phyloP scores from a whole-genome alignment of 1,284 basidiomycete genomes.

The Puccinia triticina region DNA sequence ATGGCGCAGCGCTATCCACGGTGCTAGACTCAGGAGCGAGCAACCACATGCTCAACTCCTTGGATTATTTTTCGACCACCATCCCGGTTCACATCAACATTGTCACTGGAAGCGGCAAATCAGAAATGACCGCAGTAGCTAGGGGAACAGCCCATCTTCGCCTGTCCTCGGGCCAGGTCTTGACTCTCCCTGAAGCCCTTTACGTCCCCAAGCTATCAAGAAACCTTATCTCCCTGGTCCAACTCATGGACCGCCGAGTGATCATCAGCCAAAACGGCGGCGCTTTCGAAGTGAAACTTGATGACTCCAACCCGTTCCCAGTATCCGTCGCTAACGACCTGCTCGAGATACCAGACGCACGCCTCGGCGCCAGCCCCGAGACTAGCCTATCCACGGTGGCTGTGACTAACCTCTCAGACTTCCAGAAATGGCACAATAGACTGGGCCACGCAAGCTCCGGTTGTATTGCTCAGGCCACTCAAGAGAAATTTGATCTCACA shows the following conservation, averaged over 20 bases:
- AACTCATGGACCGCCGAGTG: background rate
- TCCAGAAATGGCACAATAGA: slow-evolving; percentile 8
- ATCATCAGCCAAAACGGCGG: background rate
- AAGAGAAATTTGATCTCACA: too few species aligned
- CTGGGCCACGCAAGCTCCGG: background rate
- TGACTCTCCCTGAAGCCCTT: background rate
- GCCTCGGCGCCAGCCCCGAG: background rate
- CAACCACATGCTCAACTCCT: slow-evolving; percentile 1
- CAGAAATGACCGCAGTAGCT: background rate
- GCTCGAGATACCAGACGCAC: too few species aligned
- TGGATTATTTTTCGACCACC: background rate
- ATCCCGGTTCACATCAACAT: background rate
- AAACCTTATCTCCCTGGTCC: background rate
- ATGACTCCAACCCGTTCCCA: too few species aligned
- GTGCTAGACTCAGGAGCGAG: background rate
- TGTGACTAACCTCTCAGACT: background rate
- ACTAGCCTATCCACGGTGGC: background rate
- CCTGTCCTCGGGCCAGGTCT: background rate
- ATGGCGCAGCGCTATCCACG: background rate
- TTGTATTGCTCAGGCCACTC: too few species aligned
- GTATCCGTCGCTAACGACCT: too few species aligned
- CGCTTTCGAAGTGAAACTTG: background rate
- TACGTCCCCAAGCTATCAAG: background rate
- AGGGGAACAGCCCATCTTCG: background rate
- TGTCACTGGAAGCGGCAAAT: background rate